Percentiles rank a stretch among this genome's conserved stretches.
Conservation (phyloP, 2,329 filamentous ascomycete species). For the Aschersonia sp. region DNA sequence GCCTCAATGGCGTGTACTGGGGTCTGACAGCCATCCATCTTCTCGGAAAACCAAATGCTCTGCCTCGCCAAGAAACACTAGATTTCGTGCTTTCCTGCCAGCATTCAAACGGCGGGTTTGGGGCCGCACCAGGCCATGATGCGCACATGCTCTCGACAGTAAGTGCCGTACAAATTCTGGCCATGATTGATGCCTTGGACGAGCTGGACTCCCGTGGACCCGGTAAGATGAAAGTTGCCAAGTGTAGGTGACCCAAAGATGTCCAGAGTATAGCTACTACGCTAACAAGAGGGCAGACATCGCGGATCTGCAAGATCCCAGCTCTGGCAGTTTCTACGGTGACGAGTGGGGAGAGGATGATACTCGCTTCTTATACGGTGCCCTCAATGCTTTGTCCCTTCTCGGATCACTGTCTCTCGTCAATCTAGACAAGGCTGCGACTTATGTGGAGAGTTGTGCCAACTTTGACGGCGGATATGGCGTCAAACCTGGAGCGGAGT, state of each 20-base stretch:
- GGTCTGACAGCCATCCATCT: slow-evolving; percentile 80
- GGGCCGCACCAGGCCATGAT: slow-evolving; percentile 86
- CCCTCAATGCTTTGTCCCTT: slow-evolving; percentile 78
- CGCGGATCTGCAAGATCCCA: slow-evolving; percentile 61
- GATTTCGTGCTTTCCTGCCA: slow-evolving; percentile 94
- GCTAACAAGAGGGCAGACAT: slow-evolving; percentile 41
- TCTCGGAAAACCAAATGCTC: slow-evolving; percentile 63
- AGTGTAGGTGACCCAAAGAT: slow-evolving; percentile 46
- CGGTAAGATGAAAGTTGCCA: slow-evolving; percentile 53
- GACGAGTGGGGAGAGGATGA: slow-evolving; percentile 96
- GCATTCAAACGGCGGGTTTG: slow-evolving; percentile 78
- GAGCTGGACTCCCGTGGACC: slow-evolving; percentile 60
- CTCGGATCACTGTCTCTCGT: slow-evolving; percentile 59
- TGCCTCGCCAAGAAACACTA: slow-evolving; percentile 69
- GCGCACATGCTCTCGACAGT: slow-evolving; percentile 93
- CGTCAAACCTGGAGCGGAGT: slow-evolving; percentile 77
- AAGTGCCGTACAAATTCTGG: slow-evolving; percentile 86
- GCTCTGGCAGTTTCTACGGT: slow-evolving; percentile 78
- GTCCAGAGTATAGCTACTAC: slow-evolving; percentile 4
- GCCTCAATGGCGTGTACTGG: slow-evolving; percentile 94
- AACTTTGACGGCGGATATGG: slow-evolving; percentile 96
- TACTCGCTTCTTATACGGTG: slow-evolving; percentile 85
- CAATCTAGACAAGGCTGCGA: slow-evolving; percentile 66
- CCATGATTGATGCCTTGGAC: slow-evolving; percentile 69
- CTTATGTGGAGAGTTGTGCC: slow-evolving; percentile 65